Conservation (phyloP, 495 filamentous ascomycete species). For the Lepraria neglecta region DNA sequence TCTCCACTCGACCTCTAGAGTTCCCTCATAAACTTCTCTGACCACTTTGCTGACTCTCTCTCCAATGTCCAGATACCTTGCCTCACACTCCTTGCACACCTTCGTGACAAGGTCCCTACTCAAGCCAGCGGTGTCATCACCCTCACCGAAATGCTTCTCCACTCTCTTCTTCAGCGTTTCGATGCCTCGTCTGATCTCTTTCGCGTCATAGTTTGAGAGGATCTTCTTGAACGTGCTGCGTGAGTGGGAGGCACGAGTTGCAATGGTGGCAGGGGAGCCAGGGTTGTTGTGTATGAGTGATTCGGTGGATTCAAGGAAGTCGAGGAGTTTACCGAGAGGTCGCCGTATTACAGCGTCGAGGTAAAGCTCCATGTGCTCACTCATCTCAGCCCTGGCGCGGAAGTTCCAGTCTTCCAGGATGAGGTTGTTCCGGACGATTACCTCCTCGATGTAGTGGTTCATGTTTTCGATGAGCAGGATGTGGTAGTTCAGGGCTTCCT, state of each 20-base stretch:
- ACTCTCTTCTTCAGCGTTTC: slow-evolving; percentile 82
- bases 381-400: slow-evolving; percentile 67
- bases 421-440: slow-evolving; percentile 64
- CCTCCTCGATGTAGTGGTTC: slow-evolving; percentile 93
- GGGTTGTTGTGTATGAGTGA: slow-evolving; percentile 44
- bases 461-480: slow-evolving; percentile 97
- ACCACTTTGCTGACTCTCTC: slow-evolving; percentile 61
- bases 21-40: slow-evolving; percentile 56
- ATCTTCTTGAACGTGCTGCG: slow-evolving; percentile 78
- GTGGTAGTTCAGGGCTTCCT: slow-evolving; percentile 92
- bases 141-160: slow-evolving; percentile 93
- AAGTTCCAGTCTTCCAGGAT: slow-evolving; percentile 76
- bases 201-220: slow-evolving; percentile 67
- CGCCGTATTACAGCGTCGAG: slow-evolving; percentile 80
- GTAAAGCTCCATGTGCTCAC: slow-evolving; percentile 84
- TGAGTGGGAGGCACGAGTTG: slow-evolving; percentile 69
- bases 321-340: slow-evolving; percentile 81
- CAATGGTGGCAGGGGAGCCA: slow-evolving; percentile 44
- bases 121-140: slow-evolving; percentile 58
- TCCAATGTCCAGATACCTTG: slow-evolving; percentile 64
- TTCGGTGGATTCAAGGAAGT: slow-evolving; percentile 81
- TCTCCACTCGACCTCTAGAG: slow-evolving; percentile 56
- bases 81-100: slow-evolving; percentile 9
- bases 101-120: slow-evolving; percentile 59
- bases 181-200: slow-evolving; percentile 77